Evolutionary conservation across 148 eudicot species (phyloP), one percentile per base, ranked within the genome.

Genomic region (Fagopyrum homotropicum): DNA sequence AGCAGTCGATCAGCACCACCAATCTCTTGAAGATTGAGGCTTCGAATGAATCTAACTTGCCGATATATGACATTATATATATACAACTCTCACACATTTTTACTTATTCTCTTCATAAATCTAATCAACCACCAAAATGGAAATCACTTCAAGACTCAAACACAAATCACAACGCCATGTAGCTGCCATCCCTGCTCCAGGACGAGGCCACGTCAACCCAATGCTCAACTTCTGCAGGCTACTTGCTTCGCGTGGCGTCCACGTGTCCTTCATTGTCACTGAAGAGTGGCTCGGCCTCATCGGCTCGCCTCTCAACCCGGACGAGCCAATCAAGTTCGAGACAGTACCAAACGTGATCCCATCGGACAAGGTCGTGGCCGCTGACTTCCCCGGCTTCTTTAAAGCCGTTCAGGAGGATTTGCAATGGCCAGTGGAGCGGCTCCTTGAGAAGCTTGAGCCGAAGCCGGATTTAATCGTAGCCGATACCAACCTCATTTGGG

Each of bases 401-500:
- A 44, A 78, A 9, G 83, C 77, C 1, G 59, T 72, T 6, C 14
- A 40, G 47, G 78, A 77, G 0, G 76, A 73, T 15, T 60, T 83
- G 78, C 80, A 76, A 11, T 78, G 45, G 73, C 80, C 82, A 5
- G 81, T 84, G 16, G 87, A 79, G 75, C 52, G 45, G 77, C 46
- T 84, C 3, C 69, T 84, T 19, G 82, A 79, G n/a, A 7, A 30
- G 69, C 77, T 84, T 49, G 52, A 9, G 52, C 44, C 17, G 15
- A 77, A 72, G 6, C 68, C 78, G 4, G 72, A 45, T 40, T 49
- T 84, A 6, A 72, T 84, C 0, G 56, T 81, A 10, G 80, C 84
- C 4, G 87, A 84, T 56, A 59, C 52, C 72, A 72, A 72, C 44
- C 14, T 79, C 45, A 48, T 70, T 3, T 84, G 87, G 84, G 83